Evolutionary conservation across 1,139 yeast species (phyloP).

Genomic region (Suhomyces maxii): DNA sequence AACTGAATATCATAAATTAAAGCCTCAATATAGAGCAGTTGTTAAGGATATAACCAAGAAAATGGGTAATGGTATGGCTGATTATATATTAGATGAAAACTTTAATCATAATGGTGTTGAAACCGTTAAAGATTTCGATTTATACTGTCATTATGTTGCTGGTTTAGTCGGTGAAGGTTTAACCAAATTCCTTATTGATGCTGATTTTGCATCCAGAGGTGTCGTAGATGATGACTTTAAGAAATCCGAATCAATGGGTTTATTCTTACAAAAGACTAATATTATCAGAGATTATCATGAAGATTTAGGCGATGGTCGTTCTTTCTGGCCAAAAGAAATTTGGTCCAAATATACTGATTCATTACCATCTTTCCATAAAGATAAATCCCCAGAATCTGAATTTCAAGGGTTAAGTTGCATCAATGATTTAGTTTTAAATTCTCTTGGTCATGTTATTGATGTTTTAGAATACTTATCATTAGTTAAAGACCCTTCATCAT

Average conservation of each 20-base stretch:
- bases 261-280: constrained; percentile 91
- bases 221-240: constrained; percentile 52
- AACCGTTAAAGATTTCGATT: constrained; percentile 78
- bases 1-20: constrained; percentile 68
- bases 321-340: constrained; percentile 94
- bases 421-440: constrained; percentile 77
- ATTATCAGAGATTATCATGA: constrained; percentile 94
- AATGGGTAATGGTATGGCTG: constrained; percentile 99
- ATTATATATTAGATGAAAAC: constrained; percentile 75
- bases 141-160: constrained; percentile 95
- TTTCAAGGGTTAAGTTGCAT: constrained; percentile 69
- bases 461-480: constrained; percentile 74
- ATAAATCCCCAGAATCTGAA: constrained; percentile 39
- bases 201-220: constrained; percentile 58
- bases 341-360: constrained; percentile 80
- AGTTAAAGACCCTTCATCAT: constrained; percentile 78
- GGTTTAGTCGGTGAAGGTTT: constrained; percentile 97
- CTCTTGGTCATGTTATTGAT: constrained; percentile 76
- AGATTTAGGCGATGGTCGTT: constrained; percentile 87
- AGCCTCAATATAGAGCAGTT: constrained; percentile 75
- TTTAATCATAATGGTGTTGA: constrained; percentile 78
- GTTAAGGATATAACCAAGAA: constrained; percentile 71
- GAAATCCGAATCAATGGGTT: constrained; percentile 86
- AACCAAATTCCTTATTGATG: constrained; percentile 74
- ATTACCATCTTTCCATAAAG: constrained; percentile 57